Evolutionary conservation across 257 asterid genomes (phyloP).

Genomic region (Euphrasia confusa): DNA sequence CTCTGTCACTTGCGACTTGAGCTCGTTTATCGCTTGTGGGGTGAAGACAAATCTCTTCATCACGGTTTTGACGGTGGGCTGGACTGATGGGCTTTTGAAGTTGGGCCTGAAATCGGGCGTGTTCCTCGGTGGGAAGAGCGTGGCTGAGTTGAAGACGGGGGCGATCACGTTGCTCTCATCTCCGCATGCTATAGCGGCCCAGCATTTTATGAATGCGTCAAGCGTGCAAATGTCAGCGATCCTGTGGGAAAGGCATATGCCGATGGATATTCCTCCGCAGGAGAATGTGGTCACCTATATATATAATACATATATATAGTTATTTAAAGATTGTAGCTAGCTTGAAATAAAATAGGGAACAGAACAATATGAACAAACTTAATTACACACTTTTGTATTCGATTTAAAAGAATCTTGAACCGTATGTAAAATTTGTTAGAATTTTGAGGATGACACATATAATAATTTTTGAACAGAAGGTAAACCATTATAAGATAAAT

Average conservation of each 20-base stretch:
- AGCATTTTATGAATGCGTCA: constrained; percentile 38
- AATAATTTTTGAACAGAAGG: no score
- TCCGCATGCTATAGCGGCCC: constrained; percentile 35
- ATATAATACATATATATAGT: no score
- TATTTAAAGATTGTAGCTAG: no score
- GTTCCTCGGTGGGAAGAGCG: constrained; percentile 42
- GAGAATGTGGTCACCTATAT: constrained; percentile 28
- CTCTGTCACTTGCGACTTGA: constrained; percentile 20
- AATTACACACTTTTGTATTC: no score
- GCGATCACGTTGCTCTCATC: background rate
- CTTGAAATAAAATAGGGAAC: background rate
- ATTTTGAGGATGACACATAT: no score
- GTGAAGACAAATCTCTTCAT: constrained; percentile 39
- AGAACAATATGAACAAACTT: no score
- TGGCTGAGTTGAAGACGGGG: constrained; percentile 38
- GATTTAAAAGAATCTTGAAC: no score
- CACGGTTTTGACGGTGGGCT: constrained; percentile 20
- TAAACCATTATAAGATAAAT: no score
- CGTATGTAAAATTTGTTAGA: no score
- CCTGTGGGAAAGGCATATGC: constrained; percentile 47
- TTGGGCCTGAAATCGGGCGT: constrained; percentile 36
- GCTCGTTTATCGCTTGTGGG: constrained; percentile 23
- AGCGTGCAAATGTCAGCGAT: constrained; percentile 44
- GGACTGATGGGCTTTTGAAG: constrained; percentile 21
- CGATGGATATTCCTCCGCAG: constrained; percentile 45